Base-by-base conservation (phyloP, 805 yeast genomes). In the Suhomyces prunicola region DNA sequence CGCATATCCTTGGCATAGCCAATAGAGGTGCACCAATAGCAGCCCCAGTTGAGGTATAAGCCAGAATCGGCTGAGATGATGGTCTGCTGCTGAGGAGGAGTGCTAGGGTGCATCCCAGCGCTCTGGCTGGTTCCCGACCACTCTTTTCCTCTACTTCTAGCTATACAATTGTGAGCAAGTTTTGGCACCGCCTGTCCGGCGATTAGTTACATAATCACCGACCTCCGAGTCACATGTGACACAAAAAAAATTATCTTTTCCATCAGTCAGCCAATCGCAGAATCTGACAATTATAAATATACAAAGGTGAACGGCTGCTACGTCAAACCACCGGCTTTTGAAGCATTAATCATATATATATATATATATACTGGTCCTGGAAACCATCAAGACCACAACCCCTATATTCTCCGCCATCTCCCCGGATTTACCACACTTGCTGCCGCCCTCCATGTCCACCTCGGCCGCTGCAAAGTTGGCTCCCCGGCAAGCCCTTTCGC, bases 401-500 rank as follows among this genome's bases (percentile, higher is more conserved):
- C 10, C n/a, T 39, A 6, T 7, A 17, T 17, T 17, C 8, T 17
- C 24, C 7, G n/a, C 42, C 4, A 39, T 17, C 5, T 8, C 6
- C n/a, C 41, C n/a, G 24, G 7, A 2, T 19, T 5, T 4, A 39
- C 22, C 42, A 39, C 24, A 15, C 41, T 5, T 33, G 9, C 6
- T 19, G 22, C 41, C 24, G 42, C 42, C 41, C 22, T 27, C 17
- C 10, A 46, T 47, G 53, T 33, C 48, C 39, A 35, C 51, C 15
- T 47, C 47, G 44, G 33, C 46, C 35, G 46, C 46, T 35, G 46
- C 54, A 26, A 49, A 47, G 17, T 50, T 56, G 26, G 59, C 59
- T 10, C 59, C 59, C 15, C 47, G 54, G 47, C 54, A 48, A 52
- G 60, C 54, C 6, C 54, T 49, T 22, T 57, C 60, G 40, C 60